phyloP scores from a whole-genome alignment of 805 yeast genomes.

The Wickerhamomyces ciferrii region DNA sequence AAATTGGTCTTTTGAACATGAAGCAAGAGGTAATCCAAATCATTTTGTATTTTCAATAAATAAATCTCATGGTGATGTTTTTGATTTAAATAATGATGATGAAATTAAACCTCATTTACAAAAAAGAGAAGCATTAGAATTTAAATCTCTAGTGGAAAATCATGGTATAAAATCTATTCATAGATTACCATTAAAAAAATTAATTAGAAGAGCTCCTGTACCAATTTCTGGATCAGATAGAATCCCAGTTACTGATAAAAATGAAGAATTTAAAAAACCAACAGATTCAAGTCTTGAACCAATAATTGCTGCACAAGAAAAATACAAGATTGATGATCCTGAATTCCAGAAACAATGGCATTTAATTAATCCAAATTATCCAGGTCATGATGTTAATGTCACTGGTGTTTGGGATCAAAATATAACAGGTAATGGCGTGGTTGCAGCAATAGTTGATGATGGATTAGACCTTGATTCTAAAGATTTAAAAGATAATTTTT shows the following conservation, averaged over 20 bases:
- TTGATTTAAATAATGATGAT: conserved; percentile 9
- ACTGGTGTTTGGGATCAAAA: conserved; percentile 79
- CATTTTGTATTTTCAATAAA: conserved; percentile 62
- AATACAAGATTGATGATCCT: conserved; percentile 75
- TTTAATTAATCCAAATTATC: conserved; percentile 63
- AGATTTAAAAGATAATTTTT: conserved; percentile 69
- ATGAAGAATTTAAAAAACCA: conserved; percentile 17
- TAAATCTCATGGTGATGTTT: conserved; percentile 21
- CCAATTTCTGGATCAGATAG: conserved; percentile 19
- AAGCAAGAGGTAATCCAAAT: conserved; percentile 51
- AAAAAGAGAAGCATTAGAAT: conserved; percentile 9
- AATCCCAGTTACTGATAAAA: not conserved
- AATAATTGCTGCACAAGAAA: conserved; percentile 39
- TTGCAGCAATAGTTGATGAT: conserved; percentile 89
- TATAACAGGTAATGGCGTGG: conserved; percentile 76
- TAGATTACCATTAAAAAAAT: conserved; percentile 43
- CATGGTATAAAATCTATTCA: conserved; percentile 44
- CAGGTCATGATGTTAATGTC: conserved; percentile 85
- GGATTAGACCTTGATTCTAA: conserved; percentile 80
- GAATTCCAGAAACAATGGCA: conserved; percentile 89
- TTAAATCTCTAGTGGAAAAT: conserved; percentile 2
- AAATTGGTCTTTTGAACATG: conserved; percentile 57
- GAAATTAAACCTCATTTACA: conserved; percentile 2
- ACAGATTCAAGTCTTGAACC: conserved; percentile 48
- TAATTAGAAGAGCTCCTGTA: conserved; percentile 58